These are phyloP conservation scores for Myotisia sp. DNA, from an alignment of 2,329 filamentous ascomycete species.

Conservation along the genomic window DNA sequence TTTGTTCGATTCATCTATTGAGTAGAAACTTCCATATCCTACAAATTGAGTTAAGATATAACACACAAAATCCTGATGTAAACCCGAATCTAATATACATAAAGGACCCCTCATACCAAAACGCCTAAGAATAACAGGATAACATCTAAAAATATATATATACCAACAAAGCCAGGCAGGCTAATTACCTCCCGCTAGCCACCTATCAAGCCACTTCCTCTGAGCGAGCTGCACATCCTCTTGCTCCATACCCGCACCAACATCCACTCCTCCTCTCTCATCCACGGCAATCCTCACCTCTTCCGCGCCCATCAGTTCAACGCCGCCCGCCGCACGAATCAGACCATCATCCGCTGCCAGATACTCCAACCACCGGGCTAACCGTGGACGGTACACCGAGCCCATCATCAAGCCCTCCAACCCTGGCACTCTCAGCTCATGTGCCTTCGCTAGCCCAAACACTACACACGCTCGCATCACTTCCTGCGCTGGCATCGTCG, in stretches of 20 bases:
- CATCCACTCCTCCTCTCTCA: constrained; percentile 45
- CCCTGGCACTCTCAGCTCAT: constrained; percentile 15
- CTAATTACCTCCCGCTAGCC: constrained; percentile 17
- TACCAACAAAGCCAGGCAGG: background rate
- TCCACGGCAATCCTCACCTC: constrained; percentile 58
- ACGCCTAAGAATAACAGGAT: too few species aligned
- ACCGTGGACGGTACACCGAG: constrained; percentile 38
- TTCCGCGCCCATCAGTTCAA: constrained; percentile 41
- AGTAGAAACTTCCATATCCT: too few species aligned
- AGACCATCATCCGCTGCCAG: constrained; percentile 57
- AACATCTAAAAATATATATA: background rate
- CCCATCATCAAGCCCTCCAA: constrained; percentile 28
- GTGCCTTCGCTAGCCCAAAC: constrained; percentile 20
- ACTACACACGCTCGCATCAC: constrained; percentile 24
- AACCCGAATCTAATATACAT: background rate
- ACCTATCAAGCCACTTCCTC: constrained; percentile 25
- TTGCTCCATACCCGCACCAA: constrained; percentile 13
- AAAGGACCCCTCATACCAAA: background rate
- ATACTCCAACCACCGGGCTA: constrained; percentile 45
- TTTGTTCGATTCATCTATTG: too few species aligned
- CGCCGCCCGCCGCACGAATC: constrained; percentile 50
- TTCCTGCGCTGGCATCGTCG: constrained; percentile 13
- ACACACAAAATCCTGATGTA: background rate
- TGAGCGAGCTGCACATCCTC: constrained; percentile 19
- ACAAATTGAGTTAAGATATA: too few species aligned